phyloP scores from a whole-genome alignment of 768 basidiomycete genomes.

The Lactarius sanguifluus region DNA sequence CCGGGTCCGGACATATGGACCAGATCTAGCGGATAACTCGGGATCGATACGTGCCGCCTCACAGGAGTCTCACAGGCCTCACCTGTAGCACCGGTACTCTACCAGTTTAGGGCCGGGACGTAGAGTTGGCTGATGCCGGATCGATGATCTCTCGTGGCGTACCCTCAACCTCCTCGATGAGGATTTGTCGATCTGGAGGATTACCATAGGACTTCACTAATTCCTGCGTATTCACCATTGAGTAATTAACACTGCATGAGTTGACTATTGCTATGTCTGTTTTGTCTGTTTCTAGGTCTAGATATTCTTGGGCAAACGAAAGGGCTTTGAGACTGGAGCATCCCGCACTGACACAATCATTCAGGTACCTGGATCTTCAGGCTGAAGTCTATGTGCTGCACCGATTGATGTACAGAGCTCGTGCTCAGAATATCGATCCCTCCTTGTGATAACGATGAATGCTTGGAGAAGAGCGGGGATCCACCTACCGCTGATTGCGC shows the following conservation, averaged over 20 bases:
- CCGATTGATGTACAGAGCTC: constrained; percentile 86
- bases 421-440: constrained; percentile 96
- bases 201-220: too few relatives aligned
- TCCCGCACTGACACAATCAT: neutral
- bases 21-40: too few relatives aligned
- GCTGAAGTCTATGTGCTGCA: constrained; percentile 94
- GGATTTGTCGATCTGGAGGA: too few relatives aligned
- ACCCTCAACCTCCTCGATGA: too few relatives aligned
- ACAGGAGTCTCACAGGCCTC: neutral
- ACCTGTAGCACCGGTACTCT: too few relatives aligned
- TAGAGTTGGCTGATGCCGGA: too few relatives aligned
- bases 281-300: neutral
- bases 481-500: constrained; percentile 78
- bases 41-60: too few relatives aligned
- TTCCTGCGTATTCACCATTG: too few relatives aligned
- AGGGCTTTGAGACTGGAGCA: neutral
- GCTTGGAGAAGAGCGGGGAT: neutral
- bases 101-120: too few relatives aligned
- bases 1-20: too few relatives aligned
- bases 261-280: neutral
- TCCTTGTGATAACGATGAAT: constrained; percentile 35
- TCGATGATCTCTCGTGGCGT: too few relatives aligned
- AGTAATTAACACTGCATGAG: too few relatives aligned
- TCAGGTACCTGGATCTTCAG: constrained; percentile 80
- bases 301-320: neutral